Evolutionary conservation across 1,139 yeast species (phyloP).

Genomic region (Arxiozyma telluris): DNA sequence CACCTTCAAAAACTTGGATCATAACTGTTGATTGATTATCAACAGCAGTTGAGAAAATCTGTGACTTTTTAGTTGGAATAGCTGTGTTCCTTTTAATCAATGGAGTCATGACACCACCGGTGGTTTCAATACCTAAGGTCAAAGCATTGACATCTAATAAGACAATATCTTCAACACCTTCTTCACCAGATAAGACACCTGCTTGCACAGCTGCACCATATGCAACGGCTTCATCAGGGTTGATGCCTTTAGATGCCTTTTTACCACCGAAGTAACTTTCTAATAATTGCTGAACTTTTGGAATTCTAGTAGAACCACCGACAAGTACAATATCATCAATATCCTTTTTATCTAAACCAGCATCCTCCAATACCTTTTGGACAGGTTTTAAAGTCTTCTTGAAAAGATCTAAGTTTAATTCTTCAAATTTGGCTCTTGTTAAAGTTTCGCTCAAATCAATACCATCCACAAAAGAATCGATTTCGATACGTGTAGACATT

Average conservation of each 20-base stretch:
- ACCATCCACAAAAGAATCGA: slow-evolving; percentile 92
- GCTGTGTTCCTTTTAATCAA: slow-evolving; percentile 92
- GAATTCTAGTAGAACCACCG: slow-evolving; percentile 98
- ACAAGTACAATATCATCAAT: slow-evolving; percentile 89
- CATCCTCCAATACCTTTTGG: slow-evolving; percentile 83
- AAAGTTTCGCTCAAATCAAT: slow-evolving; percentile 87
- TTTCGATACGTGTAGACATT: slow-evolving; percentile 70
- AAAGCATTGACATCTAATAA: slow-evolving; percentile 85
- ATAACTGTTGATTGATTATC: slow-evolving; percentile 94
- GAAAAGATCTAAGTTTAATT: slow-evolving; percentile 77
- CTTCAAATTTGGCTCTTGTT: slow-evolving; percentile 94
- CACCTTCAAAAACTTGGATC: slow-evolving; percentile 94
- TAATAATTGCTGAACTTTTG: slow-evolving; percentile 86
- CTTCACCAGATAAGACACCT: slow-evolving; percentile 86
- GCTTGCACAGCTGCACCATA: slow-evolving; percentile 98
- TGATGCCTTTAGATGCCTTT: slow-evolving; percentile 90
- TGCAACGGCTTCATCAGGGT: slow-evolving; percentile 97
- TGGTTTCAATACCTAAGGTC: slow-evolving; percentile 92
- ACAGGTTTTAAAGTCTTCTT: slow-evolving; percentile 89
- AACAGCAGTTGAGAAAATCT: slow-evolving; percentile 91
- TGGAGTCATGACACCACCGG: slow-evolving; percentile 97
- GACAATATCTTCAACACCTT: slow-evolving; percentile 64
- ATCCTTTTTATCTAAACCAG: slow-evolving; percentile 73
- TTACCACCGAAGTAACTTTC: slow-evolving; percentile 85
- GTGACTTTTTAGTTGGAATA: slow-evolving; percentile 91